These are phyloP conservation scores for Pythium vanterpoolii DNA, from an alignment of 352 stramenopile genomes.

Conservation along the genomic window DNA sequence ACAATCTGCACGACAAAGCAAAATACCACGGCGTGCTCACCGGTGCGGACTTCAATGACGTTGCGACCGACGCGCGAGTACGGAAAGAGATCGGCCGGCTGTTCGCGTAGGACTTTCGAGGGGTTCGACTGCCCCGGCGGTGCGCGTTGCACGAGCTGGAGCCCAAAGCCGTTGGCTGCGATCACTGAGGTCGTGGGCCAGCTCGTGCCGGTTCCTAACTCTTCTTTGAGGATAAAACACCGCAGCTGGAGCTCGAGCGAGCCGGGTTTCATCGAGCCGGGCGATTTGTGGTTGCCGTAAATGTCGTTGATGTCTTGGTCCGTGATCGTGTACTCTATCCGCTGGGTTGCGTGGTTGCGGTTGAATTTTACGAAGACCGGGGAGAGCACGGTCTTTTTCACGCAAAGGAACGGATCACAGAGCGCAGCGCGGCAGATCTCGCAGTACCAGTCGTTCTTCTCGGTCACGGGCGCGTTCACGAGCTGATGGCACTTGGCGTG, in stretches of 20 bases:
- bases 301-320: constrained; percentile 76
- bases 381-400: constrained; percentile 53
- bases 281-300: constrained; percentile 47
- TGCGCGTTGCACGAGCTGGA: constrained; percentile 63
- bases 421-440: constrained; percentile 61
- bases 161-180: constrained; percentile 65
- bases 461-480: constrained; percentile 27
- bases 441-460: constrained; percentile 61
- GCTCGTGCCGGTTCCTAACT: constrained; percentile 60
- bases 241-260: constrained; percentile 74
- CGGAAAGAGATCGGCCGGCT: constrained; percentile 72
- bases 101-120: constrained; percentile 76
- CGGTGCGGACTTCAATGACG: constrained; percentile 65
- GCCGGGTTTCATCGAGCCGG: constrained; percentile 33
- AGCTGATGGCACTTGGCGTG: constrained; percentile 81
- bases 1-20: constrained; percentile 76
- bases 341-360: constrained; percentile 39
- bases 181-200: constrained; percentile 72
- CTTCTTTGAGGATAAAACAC: constrained; percentile 73
- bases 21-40: constrained; percentile 59
- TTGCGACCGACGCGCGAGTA: constrained; percentile 69
- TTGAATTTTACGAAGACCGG: constrained; percentile 66
- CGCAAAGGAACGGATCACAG: constrained; percentile 70
- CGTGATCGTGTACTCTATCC: constrained; percentile 64
- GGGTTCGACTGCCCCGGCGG: constrained; percentile 72